Evolutionary conservation across 768 basidiomycete genomes (phyloP).

Genomic region (Boletales sp.): DNA sequence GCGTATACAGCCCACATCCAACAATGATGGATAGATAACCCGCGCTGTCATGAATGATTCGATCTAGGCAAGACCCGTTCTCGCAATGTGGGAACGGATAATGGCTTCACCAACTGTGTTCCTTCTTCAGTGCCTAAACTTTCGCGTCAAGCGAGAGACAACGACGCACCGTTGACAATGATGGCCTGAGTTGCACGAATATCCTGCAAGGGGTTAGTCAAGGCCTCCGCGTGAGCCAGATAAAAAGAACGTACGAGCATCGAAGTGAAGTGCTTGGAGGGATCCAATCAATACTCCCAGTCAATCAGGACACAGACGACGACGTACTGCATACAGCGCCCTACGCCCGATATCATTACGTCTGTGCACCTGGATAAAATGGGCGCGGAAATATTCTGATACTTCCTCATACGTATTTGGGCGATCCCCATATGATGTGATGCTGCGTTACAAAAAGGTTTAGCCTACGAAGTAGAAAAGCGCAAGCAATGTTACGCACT

Average conservation of each 20-base stretch:
- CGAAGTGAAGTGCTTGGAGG: slow-evolving; percentile 59
- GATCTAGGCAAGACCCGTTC: slow-evolving; percentile 40
- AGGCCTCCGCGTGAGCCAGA: background rate
- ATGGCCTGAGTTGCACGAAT: slow-evolving; percentile 64
- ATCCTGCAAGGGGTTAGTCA: slow-evolving; percentile 39
- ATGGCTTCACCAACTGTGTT: slow-evolving; percentile 60
- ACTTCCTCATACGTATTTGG: slow-evolving; percentile 69
- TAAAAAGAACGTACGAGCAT: slow-evolving; percentile 50
- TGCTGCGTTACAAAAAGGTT: slow-evolving; percentile 37
- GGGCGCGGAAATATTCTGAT: slow-evolving; percentile 79
- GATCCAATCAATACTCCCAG: slow-evolving; percentile 7
- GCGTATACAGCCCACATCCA: slow-evolving; percentile 10
- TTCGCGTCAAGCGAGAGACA: background rate
- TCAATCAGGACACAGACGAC: background rate
- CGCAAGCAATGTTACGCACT: slow-evolving; percentile 44
- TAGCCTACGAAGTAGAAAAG: background rate
- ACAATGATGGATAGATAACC: slow-evolving; percentile 6
- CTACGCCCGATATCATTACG: slow-evolving; percentile 58
- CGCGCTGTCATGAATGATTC: background rate
- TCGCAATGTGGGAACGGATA: slow-evolving; percentile 60
- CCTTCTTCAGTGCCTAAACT: slow-evolving; percentile 1
- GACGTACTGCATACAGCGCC: slow-evolving; percentile 61
- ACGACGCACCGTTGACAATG: slow-evolving; percentile 53
- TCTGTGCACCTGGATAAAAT: slow-evolving; percentile 73
- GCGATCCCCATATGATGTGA: slow-evolving; percentile 73